Evolutionary conservation across 2,329 filamentous ascomycete species (phyloP).

Genomic region (Calycina marina): DNA sequence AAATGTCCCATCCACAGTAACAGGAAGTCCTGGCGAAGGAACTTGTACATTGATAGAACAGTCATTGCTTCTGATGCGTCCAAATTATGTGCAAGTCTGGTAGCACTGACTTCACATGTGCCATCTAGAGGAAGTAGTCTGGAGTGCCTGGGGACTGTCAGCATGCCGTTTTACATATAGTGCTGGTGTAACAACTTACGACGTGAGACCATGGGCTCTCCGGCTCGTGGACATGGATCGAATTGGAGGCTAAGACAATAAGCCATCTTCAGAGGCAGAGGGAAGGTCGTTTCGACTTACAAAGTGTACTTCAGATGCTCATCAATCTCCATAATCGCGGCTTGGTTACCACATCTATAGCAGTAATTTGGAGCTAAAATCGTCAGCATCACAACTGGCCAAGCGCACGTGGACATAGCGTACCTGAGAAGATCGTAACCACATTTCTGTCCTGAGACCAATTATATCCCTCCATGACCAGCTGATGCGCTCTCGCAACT

Average conservation of each 20-base stretch:
- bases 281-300: constrained; percentile 60
- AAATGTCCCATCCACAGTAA: background rate
- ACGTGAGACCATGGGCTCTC: constrained; percentile 97
- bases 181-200: no score
- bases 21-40: no score
- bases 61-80: constrained; percentile 13
- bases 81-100: background rate
- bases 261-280: no score
- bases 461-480: constrained; percentile 99
- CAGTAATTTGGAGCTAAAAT: constrained; percentile 74
- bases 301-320: constrained; percentile 99
- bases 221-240: constrained; percentile 91
- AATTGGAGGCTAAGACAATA: constrained; percentile 97
- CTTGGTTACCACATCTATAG: constrained; percentile 97
- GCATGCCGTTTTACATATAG: no score
- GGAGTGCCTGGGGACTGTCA: constrained; percentile 48
- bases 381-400: constrained; percentile 16
- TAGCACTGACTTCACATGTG: constrained; percentile 4
- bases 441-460: constrained; percentile 98
- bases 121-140: constrained; percentile 87
- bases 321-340: constrained; percentile 99
- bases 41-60: constrained; percentile 14
- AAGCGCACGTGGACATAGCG: constrained; percentile 10
- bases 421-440: constrained; percentile 96
- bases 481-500: constrained; percentile 89